These are phyloP conservation scores for Daldinia bambusicola DNA, from an alignment of 495 filamentous ascomycete genomes.

Conservation along the genomic window DNA sequence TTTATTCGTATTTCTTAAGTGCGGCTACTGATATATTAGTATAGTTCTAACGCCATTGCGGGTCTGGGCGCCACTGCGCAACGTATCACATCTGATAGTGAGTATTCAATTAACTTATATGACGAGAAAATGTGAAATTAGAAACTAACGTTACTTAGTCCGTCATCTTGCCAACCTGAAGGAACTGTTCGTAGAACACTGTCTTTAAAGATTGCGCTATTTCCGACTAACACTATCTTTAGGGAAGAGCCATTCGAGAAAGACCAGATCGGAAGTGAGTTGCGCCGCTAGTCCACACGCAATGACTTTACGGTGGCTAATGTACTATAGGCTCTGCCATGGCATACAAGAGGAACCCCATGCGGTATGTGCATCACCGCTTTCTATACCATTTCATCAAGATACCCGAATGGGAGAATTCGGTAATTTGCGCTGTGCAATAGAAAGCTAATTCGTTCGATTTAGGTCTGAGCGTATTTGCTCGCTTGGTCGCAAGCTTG, in stretches of 20 bases:
- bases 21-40: background rate
- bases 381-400: background rate
- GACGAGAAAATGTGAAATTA: constrained; percentile 45
- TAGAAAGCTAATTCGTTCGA: background rate
- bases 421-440: background rate
- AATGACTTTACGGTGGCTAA: background rate
- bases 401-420: background rate
- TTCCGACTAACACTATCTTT: constrained; percentile 5
- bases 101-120: background rate
- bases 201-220: background rate
- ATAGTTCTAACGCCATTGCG: constrained; percentile 73
- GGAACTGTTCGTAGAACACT: constrained; percentile 44
- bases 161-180: constrained; percentile 73
- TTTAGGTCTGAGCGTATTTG: constrained; percentile 87
- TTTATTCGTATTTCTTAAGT: background rate
- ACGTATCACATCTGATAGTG: constrained; percentile 61
- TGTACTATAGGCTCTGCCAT: constrained; percentile 51
- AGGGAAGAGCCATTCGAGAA: constrained; percentile 95
- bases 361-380: constrained; percentile 12
- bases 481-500: constrained; percentile 76
- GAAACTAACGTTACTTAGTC: constrained; percentile 50
- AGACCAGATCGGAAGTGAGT: constrained; percentile 68
- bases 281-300: background rate
- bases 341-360: constrained; percentile 89
- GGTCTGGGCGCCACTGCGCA: constrained; percentile 86